Conservation (phyloP, 2,329 filamentous ascomycete genomes). For the Reticulascus tulasneorum region DNA sequence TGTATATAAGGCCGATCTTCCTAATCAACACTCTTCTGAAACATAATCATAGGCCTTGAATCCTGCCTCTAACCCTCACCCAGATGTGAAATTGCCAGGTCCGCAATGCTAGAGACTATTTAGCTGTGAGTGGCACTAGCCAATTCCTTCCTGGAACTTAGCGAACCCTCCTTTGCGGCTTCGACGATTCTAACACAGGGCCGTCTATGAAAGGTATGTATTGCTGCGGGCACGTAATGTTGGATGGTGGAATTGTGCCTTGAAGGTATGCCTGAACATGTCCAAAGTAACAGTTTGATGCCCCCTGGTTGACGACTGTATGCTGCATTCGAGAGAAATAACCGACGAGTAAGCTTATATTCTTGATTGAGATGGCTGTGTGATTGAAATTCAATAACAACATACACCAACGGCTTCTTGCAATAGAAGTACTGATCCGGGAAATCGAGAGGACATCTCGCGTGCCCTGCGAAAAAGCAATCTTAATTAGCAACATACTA, state of each 20-base stretch:
- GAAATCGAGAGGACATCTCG: constrained; percentile 23
- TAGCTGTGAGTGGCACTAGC: too few relatives aligned
- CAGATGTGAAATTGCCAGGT: too few relatives aligned
- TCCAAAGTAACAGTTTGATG: constrained; percentile 29
- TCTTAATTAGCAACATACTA: constrained; percentile 8
- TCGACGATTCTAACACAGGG: too few relatives aligned
- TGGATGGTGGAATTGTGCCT: constrained; percentile 25
- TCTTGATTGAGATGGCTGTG: constrained; percentile 5
- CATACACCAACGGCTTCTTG: constrained; percentile 30
- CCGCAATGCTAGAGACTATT: too few relatives aligned
- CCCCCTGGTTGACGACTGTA: constrained; percentile 21
- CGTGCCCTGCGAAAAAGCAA: constrained; percentile 19
- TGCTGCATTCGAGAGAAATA: constrained; percentile 22
- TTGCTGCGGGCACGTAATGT: constrained; percentile 27
- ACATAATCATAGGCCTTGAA: too few relatives aligned
- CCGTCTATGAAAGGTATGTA: constrained; percentile 19
- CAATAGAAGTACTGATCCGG: constrained; percentile 23
- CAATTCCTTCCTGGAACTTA: too few relatives aligned
- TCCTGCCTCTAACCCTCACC: too few relatives aligned
- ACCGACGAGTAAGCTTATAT: constrained; percentile 15
- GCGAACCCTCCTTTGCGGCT: too few relatives aligned
- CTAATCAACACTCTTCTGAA: too few relatives aligned
- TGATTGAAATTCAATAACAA: constrained; percentile 9
- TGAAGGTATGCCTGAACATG: constrained; percentile 32
- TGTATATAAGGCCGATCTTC: too few relatives aligned